Conservation (phyloP, 108 stramenopile species). For the Stephanodiscus triporus region DNA sequence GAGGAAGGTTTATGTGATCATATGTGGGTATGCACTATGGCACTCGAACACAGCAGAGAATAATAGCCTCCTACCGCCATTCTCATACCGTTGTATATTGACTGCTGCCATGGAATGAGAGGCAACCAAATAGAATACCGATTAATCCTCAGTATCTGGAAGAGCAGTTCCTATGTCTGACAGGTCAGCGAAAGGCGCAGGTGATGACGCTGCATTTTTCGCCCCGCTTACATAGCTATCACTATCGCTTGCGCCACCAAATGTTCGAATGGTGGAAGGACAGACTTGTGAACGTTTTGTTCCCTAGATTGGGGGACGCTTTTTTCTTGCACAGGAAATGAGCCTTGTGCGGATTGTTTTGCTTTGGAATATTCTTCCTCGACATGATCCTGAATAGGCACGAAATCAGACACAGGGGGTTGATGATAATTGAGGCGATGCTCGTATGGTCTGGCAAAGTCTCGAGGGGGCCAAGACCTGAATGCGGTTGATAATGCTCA, state of each 20-base stretch:
- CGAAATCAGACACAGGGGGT: conserved; percentile 3
- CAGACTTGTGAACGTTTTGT: not conserved
- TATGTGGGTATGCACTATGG: too few relatives aligned
- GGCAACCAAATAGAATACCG: not conserved
- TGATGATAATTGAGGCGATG: conserved; percentile 4
- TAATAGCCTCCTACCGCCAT: too few relatives aligned
- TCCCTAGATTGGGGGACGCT: not conserved
- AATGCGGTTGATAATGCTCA: conserved; percentile 8
- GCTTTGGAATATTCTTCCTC: not conserved
- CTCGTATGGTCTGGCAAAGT: conserved; percentile 3
- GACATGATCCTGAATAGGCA: conserved; percentile 5
- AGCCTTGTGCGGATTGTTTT: not conserved
- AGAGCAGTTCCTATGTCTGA: conserved; percentile 13
- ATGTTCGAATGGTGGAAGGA: conserved; percentile 5
- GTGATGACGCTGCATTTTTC: conserved; percentile 2
- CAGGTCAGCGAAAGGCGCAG: conserved; percentile 18
- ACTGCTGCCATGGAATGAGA: too few relatives aligned
- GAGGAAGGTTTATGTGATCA: too few relatives aligned
- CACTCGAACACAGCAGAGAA: too few relatives aligned
- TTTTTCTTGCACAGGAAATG: not conserved
- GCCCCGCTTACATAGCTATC: not conserved
- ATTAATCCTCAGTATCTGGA: conserved; percentile 15
- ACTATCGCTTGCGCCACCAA: not conserved
- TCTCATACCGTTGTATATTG: too few relatives aligned
- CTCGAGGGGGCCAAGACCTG: conserved; percentile 11